A percentile compares a stretch with the other conserved stretches of the same genome.
phyloP scores from a whole-genome alignment of 805 yeast genomes.

The Saccharomycopsis selenospora region DNA sequence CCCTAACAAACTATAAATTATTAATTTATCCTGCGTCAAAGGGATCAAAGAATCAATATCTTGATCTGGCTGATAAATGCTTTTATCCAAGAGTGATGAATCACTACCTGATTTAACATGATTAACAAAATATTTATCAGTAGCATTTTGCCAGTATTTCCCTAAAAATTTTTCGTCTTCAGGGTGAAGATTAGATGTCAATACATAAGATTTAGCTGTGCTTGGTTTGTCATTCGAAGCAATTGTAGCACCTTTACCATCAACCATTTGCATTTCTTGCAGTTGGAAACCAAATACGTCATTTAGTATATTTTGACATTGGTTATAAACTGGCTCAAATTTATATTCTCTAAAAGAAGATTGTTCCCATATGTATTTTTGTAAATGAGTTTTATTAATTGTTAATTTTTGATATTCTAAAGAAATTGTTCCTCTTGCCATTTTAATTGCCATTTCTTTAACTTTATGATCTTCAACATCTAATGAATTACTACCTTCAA shows the following conservation, averaged over 20 bases:
- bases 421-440: conserved; percentile 19
- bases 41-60: conserved; percentile 9
- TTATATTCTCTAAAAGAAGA: conserved; percentile 13
- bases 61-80: not conserved
- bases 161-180: conserved; percentile 9
- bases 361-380: conserved; percentile 16
- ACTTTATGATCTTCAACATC: not conserved
- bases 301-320: conserved; percentile 12
- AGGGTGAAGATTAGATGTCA: not conserved
- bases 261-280: conserved; percentile 5
- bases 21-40: conserved; percentile 20
- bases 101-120: conserved; percentile 6
- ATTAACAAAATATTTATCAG: conserved; percentile 7
- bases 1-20: conserved; percentile 23
- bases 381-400: conserved; percentile 16
- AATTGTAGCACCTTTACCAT: not conserved
- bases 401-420: conserved; percentile 13
- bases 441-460: conserved; percentile 16
- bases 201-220: not conserved
- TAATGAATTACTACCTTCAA: too few relatives aligned
- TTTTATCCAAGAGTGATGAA: conserved; percentile 6
- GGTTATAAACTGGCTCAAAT: conserved; percentile 17
- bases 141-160: conserved; percentile 11
- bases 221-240: not conserved
- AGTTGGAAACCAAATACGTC: conserved; percentile 13